A percentile compares a stretch with the other conserved stretches of the same genome.
These are phyloP conservation scores for Aspergillus unguis DNA, from an alignment of 2,329 filamentous ascomycete genomes.

Conservation along the genomic window DNA sequence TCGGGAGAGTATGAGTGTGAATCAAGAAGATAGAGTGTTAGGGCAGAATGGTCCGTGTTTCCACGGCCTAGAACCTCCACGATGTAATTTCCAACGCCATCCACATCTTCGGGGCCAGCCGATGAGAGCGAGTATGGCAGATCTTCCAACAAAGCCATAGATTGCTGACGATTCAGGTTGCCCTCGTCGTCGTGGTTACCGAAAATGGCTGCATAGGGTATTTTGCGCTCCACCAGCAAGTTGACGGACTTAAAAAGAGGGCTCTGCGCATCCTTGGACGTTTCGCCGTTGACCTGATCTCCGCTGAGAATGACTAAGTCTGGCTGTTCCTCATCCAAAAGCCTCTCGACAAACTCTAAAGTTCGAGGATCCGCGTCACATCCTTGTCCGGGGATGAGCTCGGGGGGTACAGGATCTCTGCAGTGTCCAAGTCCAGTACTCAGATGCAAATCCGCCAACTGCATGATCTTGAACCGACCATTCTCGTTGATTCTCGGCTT, in stretches of 20 bases:
- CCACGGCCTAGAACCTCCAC: slow-evolving; percentile 83
- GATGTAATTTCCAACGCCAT: slow-evolving; percentile 92
- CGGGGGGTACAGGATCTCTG: slow-evolving; percentile 77
- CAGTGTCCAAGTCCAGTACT: slow-evolving; percentile 85
- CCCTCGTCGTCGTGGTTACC: slow-evolving; percentile 97
- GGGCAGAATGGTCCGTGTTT: slow-evolving; percentile 75
- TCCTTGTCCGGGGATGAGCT: slow-evolving; percentile 63
- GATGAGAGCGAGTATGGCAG: slow-evolving; percentile 87
- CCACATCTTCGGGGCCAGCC: slow-evolving; percentile 76
- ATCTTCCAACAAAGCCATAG: slow-evolving; percentile 82
- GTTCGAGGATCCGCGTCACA: slow-evolving; percentile 93
- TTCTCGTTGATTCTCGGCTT: slow-evolving; percentile 77
- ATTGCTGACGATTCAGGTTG: slow-evolving; percentile 67
- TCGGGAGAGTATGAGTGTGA: slow-evolving; percentile 90
- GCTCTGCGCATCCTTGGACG: slow-evolving; percentile 84
- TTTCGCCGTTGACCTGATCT: slow-evolving; percentile 93
- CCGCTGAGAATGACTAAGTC: slow-evolving; percentile 89
- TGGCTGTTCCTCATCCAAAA: slow-evolving; percentile 89
- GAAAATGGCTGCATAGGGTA: slow-evolving; percentile 91
- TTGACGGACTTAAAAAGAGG: slow-evolving; percentile 92
- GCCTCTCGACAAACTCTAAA: slow-evolving; percentile 76
- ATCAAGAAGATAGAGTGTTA: slow-evolving; percentile 94
- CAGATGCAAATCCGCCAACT: slow-evolving; percentile 89
- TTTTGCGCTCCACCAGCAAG: slow-evolving; percentile 77
- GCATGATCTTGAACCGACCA: slow-evolving; percentile 95